A percentile compares a stretch with the other conserved stretches of the same genome.
Conservation (phyloP, 2,329 filamentous ascomycete species). For the Phialophora macrospora region DNA sequence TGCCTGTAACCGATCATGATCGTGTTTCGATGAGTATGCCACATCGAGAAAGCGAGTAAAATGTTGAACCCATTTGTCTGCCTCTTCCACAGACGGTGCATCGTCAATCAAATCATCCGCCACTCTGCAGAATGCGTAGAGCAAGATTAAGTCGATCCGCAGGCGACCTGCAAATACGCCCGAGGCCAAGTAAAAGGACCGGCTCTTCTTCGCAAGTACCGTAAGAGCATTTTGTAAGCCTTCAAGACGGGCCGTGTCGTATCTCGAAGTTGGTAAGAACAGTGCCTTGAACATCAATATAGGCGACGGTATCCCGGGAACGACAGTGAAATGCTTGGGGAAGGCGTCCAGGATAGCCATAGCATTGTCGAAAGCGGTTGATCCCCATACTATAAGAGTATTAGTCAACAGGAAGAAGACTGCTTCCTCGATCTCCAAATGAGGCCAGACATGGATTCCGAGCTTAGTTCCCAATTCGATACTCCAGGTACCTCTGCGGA, state of each 20-base stretch:
- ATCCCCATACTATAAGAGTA: constrained; percentile 69
- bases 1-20: constrained; percentile 39
- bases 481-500: constrained; percentile 72
- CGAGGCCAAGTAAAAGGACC: constrained; percentile 75
- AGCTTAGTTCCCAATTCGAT: constrained; percentile 72
- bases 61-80: constrained; percentile 63
- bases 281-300: constrained; percentile 59
- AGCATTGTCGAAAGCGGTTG: constrained; percentile 71
- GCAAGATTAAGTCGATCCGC: constrained; percentile 68
- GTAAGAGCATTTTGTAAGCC: constrained; percentile 65
- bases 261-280: constrained; percentile 54
- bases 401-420: constrained; percentile 75
- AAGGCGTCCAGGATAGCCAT: constrained; percentile 69
- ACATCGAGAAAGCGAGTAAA: constrained; percentile 61
- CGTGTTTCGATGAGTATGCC: constrained; percentile 52
- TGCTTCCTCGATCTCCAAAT: constrained; percentile 74
- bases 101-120: constrained; percentile 76
- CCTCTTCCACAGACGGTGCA: constrained; percentile 58
- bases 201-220: constrained; percentile 67
- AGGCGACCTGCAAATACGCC: constrained; percentile 70
- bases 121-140: constrained; percentile 76
- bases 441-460: constrained; percentile 65
- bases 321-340: constrained; percentile 60
- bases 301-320: constrained; percentile 57
- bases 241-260: constrained; percentile 62